Conservation (phyloP, 2,329 filamentous ascomycete species). For the Bipolaris cookei region DNA sequence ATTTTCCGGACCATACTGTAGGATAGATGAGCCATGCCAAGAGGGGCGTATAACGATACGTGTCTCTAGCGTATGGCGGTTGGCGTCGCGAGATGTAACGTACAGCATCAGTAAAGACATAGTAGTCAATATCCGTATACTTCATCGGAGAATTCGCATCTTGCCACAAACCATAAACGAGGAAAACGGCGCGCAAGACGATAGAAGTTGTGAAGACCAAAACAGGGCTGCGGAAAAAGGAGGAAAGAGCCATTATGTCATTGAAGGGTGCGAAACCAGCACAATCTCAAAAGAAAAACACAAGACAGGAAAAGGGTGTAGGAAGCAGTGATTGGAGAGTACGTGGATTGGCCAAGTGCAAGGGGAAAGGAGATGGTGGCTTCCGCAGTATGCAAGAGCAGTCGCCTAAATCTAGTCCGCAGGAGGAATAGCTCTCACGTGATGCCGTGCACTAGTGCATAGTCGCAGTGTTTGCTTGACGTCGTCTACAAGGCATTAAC, state of each 20-base stretch:
- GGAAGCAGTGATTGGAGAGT: background rate
- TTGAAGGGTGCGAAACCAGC: background rate
- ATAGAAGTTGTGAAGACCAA: conserved; percentile 56
- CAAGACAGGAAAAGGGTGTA: background rate
- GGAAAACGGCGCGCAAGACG: conserved; percentile 72
- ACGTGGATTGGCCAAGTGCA: background rate
- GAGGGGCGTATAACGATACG: conserved; percentile 95
- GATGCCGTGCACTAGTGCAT: conserved; percentile 26
- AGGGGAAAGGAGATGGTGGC: conserved; percentile 4
- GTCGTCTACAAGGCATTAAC: conserved; percentile 18
- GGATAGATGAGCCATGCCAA: conserved; percentile 90
- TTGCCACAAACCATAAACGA: conserved; percentile 90
- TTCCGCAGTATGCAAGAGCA: conserved; percentile 15
- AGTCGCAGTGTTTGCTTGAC: conserved; percentile 31
- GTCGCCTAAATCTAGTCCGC: conserved; percentile 28
- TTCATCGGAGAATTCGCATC: conserved; percentile 91
- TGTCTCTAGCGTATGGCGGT: conserved; percentile 87
- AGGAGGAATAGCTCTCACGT: conserved; percentile 30
- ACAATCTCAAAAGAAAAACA: background rate
- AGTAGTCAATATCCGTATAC: conserved; percentile 99
- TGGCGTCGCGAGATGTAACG: conserved; percentile 71
- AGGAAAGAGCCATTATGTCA: conserved; percentile 35
- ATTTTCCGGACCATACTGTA: conserved; percentile 65
- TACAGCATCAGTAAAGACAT: conserved; percentile 95
- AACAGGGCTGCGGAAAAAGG: conserved; percentile 43